phyloP scores from a whole-genome alignment of 73 alveolate species.

The Paramecium pentaurelia region DNA sequence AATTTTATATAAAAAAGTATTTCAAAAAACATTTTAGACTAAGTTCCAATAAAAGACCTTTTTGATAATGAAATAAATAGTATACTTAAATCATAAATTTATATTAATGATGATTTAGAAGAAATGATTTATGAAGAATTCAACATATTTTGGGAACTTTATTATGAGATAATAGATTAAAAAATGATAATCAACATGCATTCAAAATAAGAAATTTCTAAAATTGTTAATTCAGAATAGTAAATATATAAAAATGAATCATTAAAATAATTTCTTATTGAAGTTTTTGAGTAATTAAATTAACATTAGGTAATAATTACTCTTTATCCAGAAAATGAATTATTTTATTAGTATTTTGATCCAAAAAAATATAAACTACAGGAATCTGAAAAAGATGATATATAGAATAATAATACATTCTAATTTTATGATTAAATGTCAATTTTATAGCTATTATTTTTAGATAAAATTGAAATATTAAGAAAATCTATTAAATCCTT shows the following conservation, averaged over 20 bases:
- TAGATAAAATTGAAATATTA: not conserved
- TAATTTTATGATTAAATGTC: not conserved
- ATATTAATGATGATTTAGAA: not conserved
- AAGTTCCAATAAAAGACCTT: not conserved
- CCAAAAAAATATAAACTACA: not conserved
- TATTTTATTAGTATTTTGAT: not conserved
- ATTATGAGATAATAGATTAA: not conserved
- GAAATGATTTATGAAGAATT: not conserved
- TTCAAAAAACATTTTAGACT: not conserved
- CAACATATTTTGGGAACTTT: not conserved
- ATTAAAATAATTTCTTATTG: not conserved
- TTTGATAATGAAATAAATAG: not conserved
- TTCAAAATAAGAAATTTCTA: not conserved
- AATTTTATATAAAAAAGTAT: not conserved
- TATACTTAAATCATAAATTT: not conserved
- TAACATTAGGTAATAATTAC: not conserved
- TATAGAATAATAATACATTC: not conserved
- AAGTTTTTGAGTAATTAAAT: not conserved
- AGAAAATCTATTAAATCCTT: not conserved
- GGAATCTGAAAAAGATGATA: not conserved
- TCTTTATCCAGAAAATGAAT: not conserved
- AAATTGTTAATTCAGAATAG: not conserved
- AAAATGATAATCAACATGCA: not conserved
- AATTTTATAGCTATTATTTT: not conserved
- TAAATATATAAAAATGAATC: not conserved